phyloP scores from a whole-genome alignment of 495 filamentous ascomycete genomes.

The Penicillium alfredii region DNA sequence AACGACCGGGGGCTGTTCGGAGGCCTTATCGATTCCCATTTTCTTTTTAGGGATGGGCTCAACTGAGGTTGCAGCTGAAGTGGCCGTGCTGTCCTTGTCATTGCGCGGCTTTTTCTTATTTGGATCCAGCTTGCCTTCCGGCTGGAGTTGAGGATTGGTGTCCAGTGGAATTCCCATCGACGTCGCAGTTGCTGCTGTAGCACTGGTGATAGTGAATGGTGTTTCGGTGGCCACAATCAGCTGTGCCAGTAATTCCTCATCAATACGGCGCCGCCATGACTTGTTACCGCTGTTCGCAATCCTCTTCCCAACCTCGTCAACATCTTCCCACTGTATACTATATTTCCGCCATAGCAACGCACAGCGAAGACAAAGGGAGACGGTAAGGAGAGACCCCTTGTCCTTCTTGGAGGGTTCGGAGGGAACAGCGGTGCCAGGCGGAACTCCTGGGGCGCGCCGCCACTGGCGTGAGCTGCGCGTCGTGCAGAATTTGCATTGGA shows the following conservation, averaged over 20 bases:
- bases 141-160: constrained; percentile 37
- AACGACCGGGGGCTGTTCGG: constrained; percentile 52
- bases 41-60: constrained; percentile 59
- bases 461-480: constrained; percentile 79
- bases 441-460: constrained; percentile 76
- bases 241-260: constrained; percentile 87
- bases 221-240: constrained; percentile 53
- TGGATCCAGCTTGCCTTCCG: constrained; percentile 34
- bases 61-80: constrained; percentile 41
- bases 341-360: constrained; percentile 91
- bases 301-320: constrained; percentile 91
- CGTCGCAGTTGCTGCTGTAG: constrained; percentile 41
- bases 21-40: constrained; percentile 44
- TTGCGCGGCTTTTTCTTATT: constrained; percentile 57
- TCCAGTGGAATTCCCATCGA: constrained; percentile 39
- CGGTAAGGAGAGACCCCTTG: constrained; percentile 67
- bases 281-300: constrained; percentile 74
- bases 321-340: constrained; percentile 89
- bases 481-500: constrained; percentile 91
- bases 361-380: constrained; percentile 85
- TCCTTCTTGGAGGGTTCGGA: constrained; percentile 66
- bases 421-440: constrained; percentile 64
- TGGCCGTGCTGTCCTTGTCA: constrained; percentile 45
- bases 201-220: constrained; percentile 39
- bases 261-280: constrained; percentile 79